Base-by-base conservation (phyloP, 192 early-diverging fungal genomes). In the Coemansia sp. region DNA sequence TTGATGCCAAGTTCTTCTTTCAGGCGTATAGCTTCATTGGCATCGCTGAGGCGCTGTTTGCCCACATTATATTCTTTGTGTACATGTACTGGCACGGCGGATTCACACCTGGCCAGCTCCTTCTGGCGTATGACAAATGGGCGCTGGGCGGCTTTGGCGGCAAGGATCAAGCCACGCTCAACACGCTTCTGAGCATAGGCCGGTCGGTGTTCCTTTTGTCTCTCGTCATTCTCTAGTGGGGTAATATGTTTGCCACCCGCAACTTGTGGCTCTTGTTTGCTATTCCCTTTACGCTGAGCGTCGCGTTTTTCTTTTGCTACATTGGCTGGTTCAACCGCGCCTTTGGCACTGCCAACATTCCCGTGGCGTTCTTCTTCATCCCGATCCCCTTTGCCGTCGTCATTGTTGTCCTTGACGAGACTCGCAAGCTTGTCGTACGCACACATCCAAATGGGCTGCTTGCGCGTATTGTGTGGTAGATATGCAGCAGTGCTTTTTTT, bases 21-120 rank as follows among this genome's bases (percentile, higher is more conserved):
- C 87, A 90, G 39, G 83, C 86, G 14, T 93, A 91, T 73, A 67
- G 84, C 10, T 88, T 90, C 62, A 83, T 90, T 57, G 89, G 91
- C 15, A 44, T 82, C 6, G 79, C 86, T 57, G 81, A 86, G 78
- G 68, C 72, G 58, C 17, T 85, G n/a, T 84, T 80, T 42, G 86
- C 86, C 22, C 74, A 83, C 54, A 78, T 74, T 38, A 86, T 91
- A 71, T 88, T 81, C 62, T 89, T 85, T 60, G 34, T 79, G n/a
- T 89, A 85, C 67, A 73, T 86, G 63, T 64, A 54, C 29, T 40
- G 64, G 36, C 71, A 86, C 60, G 84, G 76, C 15, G 86, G 86
- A 3, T 67, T 91, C 46, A 48, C 61, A 0, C 67, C 64, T 43
- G 9, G 55, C 19, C 68, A 76, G 32, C 59, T 83, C 27, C 62